Percentiles rank a stretch among this genome's conserved stretches.
Evolutionary conservation across 2,329 filamentous ascomycete species (phyloP).

Genomic region (Rhynchosporium secalis): DNA sequence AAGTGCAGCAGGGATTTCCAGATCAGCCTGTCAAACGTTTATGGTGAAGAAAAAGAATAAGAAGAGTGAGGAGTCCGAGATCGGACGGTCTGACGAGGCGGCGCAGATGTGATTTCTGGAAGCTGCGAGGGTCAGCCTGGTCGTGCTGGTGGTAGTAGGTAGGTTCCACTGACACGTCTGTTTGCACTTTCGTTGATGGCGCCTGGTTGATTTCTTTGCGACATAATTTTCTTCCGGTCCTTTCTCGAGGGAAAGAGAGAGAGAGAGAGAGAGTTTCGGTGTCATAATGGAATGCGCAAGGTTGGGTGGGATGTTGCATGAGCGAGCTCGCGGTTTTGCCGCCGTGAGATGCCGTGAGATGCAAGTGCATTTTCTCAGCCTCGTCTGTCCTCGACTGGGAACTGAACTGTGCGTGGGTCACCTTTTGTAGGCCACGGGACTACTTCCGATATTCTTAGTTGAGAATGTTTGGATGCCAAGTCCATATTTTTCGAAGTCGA

Average conservation of each 20-base stretch:
- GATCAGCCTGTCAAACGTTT: neutral
- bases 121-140: constrained; percentile 12
- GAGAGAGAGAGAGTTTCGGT: neutral
- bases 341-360: no score
- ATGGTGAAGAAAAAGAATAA: no score
- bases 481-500: no score
- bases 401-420: no score
- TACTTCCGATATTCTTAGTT: no score
- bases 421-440: no score
- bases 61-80: neutral
- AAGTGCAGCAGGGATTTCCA: constrained; percentile 13
- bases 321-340: neutral
- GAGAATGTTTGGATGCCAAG: no score
- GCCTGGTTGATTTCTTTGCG: no score
- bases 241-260: neutral
- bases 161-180: constrained; percentile 6
- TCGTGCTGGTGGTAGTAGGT: neutral
- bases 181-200: constrained; percentile 13
- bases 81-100: constrained; percentile 17
- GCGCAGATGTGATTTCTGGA: neutral
- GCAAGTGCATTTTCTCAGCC: constrained; percentile 4
- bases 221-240: neutral
- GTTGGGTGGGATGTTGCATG: constrained; percentile 13
- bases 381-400: neutral
- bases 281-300: constrained; percentile 4